These are phyloP conservation scores for Vaccinium darrowii DNA, from an alignment of 148 eudicot genomes.

Conservation along the genomic window DNA sequence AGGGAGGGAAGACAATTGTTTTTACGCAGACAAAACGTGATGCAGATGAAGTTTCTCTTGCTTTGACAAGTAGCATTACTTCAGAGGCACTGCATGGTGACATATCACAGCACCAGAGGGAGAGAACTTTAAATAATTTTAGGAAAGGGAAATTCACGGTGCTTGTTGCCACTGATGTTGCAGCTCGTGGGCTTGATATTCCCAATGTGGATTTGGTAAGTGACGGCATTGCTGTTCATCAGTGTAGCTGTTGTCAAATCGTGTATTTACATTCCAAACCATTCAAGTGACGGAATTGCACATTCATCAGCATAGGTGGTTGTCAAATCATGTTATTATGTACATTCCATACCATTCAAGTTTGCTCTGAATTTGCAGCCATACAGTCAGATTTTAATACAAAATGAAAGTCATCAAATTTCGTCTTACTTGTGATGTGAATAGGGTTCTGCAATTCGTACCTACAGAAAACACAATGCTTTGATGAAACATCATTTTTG, in stretches of 20 bases:
- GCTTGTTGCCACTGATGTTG: conserved; percentile 99
- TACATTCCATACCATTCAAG: background rate
- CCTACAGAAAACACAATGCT: background rate
- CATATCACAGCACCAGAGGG: conserved; percentile 97
- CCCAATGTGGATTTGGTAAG: conserved; percentile 96
- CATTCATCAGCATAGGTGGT: background rate
- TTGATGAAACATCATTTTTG: background rate
- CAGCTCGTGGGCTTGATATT: conserved; percentile 97
- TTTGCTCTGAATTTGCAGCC: background rate
- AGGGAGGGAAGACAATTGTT: conserved; percentile 92
- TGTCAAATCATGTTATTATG: background rate
- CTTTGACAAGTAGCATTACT: conserved; percentile 77
- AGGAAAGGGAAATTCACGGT: conserved; percentile 92
- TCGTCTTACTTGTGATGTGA: background rate
- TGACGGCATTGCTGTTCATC: conserved; percentile 11
- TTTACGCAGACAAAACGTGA: conserved; percentile 95
- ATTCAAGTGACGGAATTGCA: background rate
- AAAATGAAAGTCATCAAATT: background rate
- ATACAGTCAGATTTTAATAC: background rate
- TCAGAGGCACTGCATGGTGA: conserved; percentile 98
- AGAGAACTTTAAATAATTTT: conserved; percentile 86
- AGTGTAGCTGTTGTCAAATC: background rate
- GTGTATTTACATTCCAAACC: background rate
- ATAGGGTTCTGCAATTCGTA: background rate
- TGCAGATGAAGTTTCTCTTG: conserved; percentile 94